These are phyloP conservation scores for Jacaranda mimosifolia DNA, from an alignment of 257 asterid species.

Conservation along the genomic window DNA sequence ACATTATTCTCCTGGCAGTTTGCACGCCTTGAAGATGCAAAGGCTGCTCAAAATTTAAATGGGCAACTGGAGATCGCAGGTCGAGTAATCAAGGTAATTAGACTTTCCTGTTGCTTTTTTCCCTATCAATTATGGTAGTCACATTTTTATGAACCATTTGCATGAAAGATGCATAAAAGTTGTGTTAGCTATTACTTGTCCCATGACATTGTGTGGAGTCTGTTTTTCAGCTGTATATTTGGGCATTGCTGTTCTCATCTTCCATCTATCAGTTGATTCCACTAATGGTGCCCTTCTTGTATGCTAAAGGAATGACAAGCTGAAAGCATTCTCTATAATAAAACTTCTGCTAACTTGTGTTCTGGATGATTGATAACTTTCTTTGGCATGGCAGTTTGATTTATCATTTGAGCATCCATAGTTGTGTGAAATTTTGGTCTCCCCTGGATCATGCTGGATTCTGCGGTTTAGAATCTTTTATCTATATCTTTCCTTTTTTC, in stretches of 20 bases:
- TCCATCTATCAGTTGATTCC: not conserved
- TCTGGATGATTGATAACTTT: not conserved
- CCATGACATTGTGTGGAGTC: not conserved
- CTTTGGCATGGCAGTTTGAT: not conserved
- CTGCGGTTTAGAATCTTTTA: not conserved
- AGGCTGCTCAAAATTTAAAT: conserved; percentile 71
- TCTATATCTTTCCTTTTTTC: not conserved
- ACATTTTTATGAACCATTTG: conserved; percentile 12
- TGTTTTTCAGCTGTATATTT: not conserved
- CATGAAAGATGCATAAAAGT: conserved; percentile 26
- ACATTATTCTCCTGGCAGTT: conserved; percentile 50
- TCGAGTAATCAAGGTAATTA: conserved; percentile 64
- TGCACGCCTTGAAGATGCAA: conserved; percentile 74
- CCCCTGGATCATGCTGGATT: not conserved
- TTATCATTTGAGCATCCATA: too few species aligned
- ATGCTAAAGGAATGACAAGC: not conserved
- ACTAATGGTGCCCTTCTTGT: not conserved
- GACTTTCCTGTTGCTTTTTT: conserved; percentile 7
- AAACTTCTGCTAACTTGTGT: not conserved
- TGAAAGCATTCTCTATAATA: not conserved
- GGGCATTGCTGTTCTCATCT: not conserved
- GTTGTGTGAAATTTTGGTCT: not conserved
- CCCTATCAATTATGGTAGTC: not conserved
- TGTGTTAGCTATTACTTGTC: not conserved
- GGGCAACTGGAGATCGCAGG: conserved; percentile 81